Evolutionary conservation across 2,329 filamentous ascomycete species (phyloP).

Genomic region (Coniosporium tulheliwenetii): DNA sequence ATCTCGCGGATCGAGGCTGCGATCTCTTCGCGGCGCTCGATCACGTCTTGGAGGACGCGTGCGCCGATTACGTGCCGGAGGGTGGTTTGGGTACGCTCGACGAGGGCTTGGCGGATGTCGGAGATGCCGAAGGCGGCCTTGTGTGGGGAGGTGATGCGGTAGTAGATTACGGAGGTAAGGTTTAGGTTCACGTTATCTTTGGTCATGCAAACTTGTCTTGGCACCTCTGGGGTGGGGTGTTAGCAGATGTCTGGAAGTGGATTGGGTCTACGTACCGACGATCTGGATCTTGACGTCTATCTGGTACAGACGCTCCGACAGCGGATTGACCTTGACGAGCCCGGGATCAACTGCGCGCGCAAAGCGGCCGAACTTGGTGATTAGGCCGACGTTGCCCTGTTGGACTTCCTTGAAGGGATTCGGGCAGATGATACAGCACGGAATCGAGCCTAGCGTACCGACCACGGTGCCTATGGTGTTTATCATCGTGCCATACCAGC

Average conservation of each 20-base stretch:
- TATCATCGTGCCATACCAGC: constrained; percentile 86
- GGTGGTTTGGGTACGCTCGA: constrained; percentile 96
- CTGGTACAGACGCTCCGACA: constrained; percentile 76
- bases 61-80: constrained; percentile 93
- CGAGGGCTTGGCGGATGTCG: constrained; percentile 87
- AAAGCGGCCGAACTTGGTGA: constrained; percentile 92
- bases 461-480: constrained; percentile 58
- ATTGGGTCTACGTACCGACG: constrained; percentile 36
- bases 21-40: constrained; percentile 94
- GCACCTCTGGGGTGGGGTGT: constrained; percentile 47
- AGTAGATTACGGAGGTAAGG: constrained; percentile 96
- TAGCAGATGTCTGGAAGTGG: background rate
- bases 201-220: constrained; percentile 96
- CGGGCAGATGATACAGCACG: constrained; percentile 81
- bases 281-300: constrained; percentile 99
- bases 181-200: constrained; percentile 96
- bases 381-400: constrained; percentile 87
- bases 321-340: constrained; percentile 91
- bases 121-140: constrained; percentile 94
- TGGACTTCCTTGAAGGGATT: constrained; percentile 89
- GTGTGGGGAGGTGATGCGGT: constrained; percentile 89
- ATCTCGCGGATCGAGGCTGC: constrained; percentile 92
- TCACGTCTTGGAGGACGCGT: constrained; percentile 90
- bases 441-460: constrained; percentile 70
- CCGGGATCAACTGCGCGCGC: constrained; percentile 92